Percentiles rank a stretch among this genome's conserved stretches.
Evolutionary conservation across 2,329 filamentous ascomycete species (phyloP).

Genomic region (Aureobasidium musti): DNA sequence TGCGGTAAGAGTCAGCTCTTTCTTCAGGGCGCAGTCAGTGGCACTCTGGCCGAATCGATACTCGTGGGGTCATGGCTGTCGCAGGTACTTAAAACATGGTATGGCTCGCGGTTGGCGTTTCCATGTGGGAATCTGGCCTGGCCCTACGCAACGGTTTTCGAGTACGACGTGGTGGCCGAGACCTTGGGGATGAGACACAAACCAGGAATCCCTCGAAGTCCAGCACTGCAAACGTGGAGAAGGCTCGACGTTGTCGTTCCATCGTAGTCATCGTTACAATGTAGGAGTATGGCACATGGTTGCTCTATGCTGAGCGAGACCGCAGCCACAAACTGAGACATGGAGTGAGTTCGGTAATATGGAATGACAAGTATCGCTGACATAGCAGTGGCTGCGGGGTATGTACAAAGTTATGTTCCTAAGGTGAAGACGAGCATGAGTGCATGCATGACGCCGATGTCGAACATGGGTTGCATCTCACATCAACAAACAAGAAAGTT

Average conservation of each 20-base stretch:
- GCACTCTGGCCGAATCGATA: constrained; percentile 5
- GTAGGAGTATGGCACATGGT: constrained; percentile 2
- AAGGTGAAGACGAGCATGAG: not conserved
- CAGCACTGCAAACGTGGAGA: constrained; percentile 5
- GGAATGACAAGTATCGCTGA: not conserved
- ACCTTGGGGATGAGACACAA: constrained; percentile 19
- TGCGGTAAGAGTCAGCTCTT: constrained; percentile 1
- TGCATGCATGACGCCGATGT: not conserved
- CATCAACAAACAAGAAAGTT: not conserved
- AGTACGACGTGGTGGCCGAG: not conserved
- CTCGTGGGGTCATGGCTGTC: constrained; percentile 16
- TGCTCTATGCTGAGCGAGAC: constrained; percentile 2
- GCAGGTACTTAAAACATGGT: constrained; percentile 10
- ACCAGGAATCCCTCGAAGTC: not conserved
- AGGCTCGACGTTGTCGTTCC: constrained; percentile 23
- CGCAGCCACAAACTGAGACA: constrained; percentile 27
- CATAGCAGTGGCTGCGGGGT: constrained; percentile 17
- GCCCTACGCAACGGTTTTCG: constrained; percentile 14
- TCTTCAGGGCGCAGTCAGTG: not conserved
- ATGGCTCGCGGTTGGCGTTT: constrained; percentile 17
- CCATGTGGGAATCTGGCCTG: constrained; percentile 11
- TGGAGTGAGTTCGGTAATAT: not conserved
- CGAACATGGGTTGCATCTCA: not conserved
- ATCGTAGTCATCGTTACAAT: not conserved
- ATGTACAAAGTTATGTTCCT: not conserved